Base-by-base conservation (phyloP, 1,284 basidiomycete genomes). In the Irpex sp. region DNA sequence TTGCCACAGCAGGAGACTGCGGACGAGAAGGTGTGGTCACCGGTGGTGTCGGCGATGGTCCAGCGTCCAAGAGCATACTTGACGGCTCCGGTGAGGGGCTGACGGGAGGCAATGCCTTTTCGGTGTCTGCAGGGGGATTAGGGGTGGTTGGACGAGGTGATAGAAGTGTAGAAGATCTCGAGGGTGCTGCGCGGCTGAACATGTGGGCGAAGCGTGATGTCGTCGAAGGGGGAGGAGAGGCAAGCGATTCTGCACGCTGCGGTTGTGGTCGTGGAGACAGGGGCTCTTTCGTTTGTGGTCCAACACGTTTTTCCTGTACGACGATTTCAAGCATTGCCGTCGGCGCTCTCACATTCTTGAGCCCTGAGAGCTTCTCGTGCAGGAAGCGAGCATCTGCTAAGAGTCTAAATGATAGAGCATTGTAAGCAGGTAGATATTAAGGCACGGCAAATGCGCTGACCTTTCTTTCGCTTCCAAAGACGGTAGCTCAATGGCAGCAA, bases 281-380 rank as follows among this genome's bases (percentile, higher is more conserved):
- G 62, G 8, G 69, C 65, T 0, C 68, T 67, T n/a, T 64, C 17
- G 66, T 58, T 19, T 60, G 62, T 58, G 76, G 76, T 54, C 80
- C 76, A 62, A 87, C 69, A 17, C 76, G 71, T 73, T 94, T 94
- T 73, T 95, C 93, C 57, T 83, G 79, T 60, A 96, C 87, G 58
- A 96, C 85, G 7, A 86, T 92, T 74, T 93, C 91, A 9, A 96
- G 84, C 84, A 93, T 92, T 15, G 81, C 82, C 9, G 88, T 88
- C 0, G 89, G 87, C 0, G 84, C 81, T 40, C 83, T 81, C 49
- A 89, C 85, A 66, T 85, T 88, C 78, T 84, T 91, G 8, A 96
- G 81, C 3, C 80, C 83, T 2, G 87, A 85, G 21, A 96, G 79
- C 68, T 89, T 89, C 68, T 87, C 81, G 66, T 92, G 86, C 59